phyloP scores from a whole-genome alignment of 192 early-diverging fungal species.

The Endogone sp. region DNA sequence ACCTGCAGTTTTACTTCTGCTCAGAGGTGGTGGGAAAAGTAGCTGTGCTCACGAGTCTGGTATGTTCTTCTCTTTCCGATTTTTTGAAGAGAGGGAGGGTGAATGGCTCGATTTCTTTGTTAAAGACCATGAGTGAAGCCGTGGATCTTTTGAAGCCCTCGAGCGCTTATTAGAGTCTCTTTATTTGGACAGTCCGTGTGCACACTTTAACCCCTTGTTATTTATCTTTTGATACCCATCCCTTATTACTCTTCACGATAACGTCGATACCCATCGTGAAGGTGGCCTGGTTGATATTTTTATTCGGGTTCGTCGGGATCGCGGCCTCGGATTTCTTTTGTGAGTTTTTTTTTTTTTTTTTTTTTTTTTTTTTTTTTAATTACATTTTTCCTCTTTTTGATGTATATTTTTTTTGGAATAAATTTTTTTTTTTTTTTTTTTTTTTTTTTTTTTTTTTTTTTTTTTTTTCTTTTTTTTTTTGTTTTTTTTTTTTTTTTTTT shows the following conservation, averaged over 20 bases:
- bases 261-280: too few relatives aligned
- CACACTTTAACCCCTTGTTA: too few relatives aligned
- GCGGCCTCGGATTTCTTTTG: slow-evolving; percentile 84
- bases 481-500: background rate
- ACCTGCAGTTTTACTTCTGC: slow-evolving; percentile 57
- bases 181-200: too few relatives aligned
- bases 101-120: too few relatives aligned
- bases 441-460: slow-evolving; percentile 61
- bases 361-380: slow-evolving; percentile 61
- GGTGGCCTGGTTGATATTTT: slow-evolving; percentile 62
- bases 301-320: slow-evolving; percentile 74
- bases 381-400: background rate
- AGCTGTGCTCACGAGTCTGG: slow-evolving; percentile 38
- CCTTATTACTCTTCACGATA: too few relatives aligned
- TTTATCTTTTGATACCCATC: too few relatives aligned
- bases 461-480: background rate
- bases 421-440: background rate
- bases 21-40: slow-evolving; percentile 22
- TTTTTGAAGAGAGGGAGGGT: too few relatives aligned
- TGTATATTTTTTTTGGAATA: too few relatives aligned
- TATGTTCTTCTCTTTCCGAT: too few relatives aligned
- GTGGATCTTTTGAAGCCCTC: too few relatives aligned
- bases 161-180: too few relatives aligned
- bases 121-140: too few relatives aligned
- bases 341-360: slow-evolving; percentile 19